Conservation (phyloP, 148 eudicot genomes). For the Rhododendron kiyosumense region DNA sequence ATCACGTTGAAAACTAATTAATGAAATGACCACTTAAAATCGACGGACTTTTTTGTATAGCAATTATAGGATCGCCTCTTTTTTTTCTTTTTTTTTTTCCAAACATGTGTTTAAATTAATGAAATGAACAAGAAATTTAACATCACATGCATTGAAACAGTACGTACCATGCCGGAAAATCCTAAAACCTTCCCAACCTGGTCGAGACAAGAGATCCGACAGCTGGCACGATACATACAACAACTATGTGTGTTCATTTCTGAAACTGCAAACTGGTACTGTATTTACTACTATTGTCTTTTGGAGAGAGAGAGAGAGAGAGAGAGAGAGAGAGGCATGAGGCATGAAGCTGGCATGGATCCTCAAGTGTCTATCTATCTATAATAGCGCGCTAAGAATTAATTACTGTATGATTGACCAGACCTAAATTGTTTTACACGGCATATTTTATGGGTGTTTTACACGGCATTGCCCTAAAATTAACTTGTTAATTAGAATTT, state of each 20-base stretch:
- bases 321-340: slow-evolving; percentile 2
- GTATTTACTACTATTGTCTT: too few relatives aligned
- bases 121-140: background rate
- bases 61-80: background rate
- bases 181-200: background rate
- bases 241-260: background rate
- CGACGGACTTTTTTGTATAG: too few relatives aligned
- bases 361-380: background rate
- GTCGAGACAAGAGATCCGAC: background rate
- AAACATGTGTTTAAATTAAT: background rate
- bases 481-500: background rate
- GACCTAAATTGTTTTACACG: background rate
- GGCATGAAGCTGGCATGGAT: background rate
- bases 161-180: background rate
- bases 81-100: too few relatives aligned
- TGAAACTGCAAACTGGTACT: background rate
- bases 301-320: background rate
- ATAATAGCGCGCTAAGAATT: background rate
- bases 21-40: too few relatives aligned
- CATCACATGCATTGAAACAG: background rate
- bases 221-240: slow-evolving; percentile 1
- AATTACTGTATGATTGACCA: background rate
- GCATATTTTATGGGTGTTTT: background rate
- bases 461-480: background rate
- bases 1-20: too few relatives aligned